phyloP scores from a whole-genome alignment of 2,329 filamentous ascomycete genomes.

The Periconia sp. region DNA sequence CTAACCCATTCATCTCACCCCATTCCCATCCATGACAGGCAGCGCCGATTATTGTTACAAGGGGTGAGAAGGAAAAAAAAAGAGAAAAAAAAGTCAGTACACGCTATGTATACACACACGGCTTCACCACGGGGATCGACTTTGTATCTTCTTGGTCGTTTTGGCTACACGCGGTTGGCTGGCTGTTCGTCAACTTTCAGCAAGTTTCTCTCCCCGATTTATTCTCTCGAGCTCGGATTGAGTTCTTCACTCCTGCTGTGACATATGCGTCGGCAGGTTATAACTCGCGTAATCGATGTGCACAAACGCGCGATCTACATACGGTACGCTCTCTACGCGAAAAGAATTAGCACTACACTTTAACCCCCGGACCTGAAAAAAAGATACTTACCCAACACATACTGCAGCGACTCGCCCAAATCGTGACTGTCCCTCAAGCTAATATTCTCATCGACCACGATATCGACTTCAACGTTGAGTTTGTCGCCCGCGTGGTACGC shows the following conservation, averaged over 20 bases:
- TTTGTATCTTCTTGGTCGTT: too few species aligned
- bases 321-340: constrained; percentile 67
- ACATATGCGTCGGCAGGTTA: constrained; percentile 55
- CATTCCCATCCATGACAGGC: too few species aligned
- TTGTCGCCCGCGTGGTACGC: constrained; percentile 87
- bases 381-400: constrained; percentile 64
- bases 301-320: constrained; percentile 62
- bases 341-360: background rate
- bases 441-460: constrained; percentile 76
- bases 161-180: too few species aligned
- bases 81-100: too few species aligned
- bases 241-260: constrained; percentile 44
- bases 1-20: too few species aligned
- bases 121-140: too few species aligned
- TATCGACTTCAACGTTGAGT: constrained; percentile 80
- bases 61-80: too few species aligned
- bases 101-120: too few species aligned
- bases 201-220: too few species aligned
- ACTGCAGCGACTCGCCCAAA: constrained; percentile 74
- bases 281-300: constrained; percentile 55
- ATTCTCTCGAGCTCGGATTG: too few species aligned
- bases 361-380: background rate
- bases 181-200: too few species aligned
- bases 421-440: constrained; percentile 80
- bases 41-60: too few species aligned